These are phyloP conservation scores for Craterostigma plantagineum DNA, from an alignment of 257 asterid genomes.

Conservation along the genomic window DNA sequence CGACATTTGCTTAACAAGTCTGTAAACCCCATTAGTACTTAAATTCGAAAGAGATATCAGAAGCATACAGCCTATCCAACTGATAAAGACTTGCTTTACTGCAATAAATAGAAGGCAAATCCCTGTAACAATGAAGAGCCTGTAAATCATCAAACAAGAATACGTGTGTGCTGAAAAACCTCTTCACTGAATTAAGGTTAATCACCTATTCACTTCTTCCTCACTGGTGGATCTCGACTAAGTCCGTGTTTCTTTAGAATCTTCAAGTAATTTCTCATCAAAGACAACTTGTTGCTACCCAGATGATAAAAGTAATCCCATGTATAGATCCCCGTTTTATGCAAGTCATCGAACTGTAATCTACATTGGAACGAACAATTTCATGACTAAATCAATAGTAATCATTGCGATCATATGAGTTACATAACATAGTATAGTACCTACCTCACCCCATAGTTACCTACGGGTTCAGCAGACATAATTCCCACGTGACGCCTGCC, in stretches of 20 bases:
- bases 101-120: too few relatives aligned
- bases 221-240: conserved; percentile 51
- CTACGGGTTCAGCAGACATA: conserved; percentile 75
- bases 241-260: conserved; percentile 62
- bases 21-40: too few relatives aligned
- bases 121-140: too few relatives aligned
- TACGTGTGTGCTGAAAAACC: too few relatives aligned
- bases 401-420: neutral
- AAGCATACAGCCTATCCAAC: too few relatives aligned
- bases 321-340: conserved; percentile 71
- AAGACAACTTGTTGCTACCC: conserved; percentile 56
- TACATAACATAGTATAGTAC: neutral
- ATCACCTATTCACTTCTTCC: conserved; percentile 14
- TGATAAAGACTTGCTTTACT: too few relatives aligned
- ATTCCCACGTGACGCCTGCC: conserved; percentile 78
- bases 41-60: too few relatives aligned
- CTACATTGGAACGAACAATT: too few relatives aligned
- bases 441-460: conserved; percentile 91
- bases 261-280: conserved; percentile 56
- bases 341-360: conserved; percentile 71
- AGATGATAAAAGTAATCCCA: conserved; percentile 78
- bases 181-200: too few relatives aligned
- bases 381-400: too few relatives aligned
- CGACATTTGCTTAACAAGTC: too few relatives aligned
- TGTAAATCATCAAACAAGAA: too few relatives aligned